Evolutionary conservation across 177 flowering plant genomes (phyloP), one percentile per base, ranked within the genome.

Genomic region (Vitis hybrid): DNA sequence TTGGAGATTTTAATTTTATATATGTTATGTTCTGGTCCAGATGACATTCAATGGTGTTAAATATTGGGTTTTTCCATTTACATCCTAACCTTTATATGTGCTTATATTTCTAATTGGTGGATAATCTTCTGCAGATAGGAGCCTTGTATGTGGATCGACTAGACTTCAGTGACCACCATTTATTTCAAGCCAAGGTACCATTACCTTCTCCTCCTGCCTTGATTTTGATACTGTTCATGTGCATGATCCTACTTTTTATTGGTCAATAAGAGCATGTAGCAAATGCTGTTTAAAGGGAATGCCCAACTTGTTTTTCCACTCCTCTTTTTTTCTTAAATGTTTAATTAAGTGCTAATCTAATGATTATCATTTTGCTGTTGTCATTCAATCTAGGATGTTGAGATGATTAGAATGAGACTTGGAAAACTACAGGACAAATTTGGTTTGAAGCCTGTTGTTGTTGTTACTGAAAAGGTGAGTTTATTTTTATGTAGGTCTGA

Each of bases 151-250:
- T 89, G 71, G 90, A 88, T 73, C 79, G 82, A 64, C 47, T 95
- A 33, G 92, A 90, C 79, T 95, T 86, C 82, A 86, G 81, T 73
- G 98, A 95, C 79, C 98, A 95, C 80, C 86, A 95, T 76, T 57
- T 62, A 24, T 84, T 92, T 77, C 82, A 83, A 70, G 58, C 22
- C 8, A 76, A 79, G 92, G 98, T 92, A 79, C 14, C 1, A 12
- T 20, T 28, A 54, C 14, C 49, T 68, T 17, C 10, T 1, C 15
- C 31, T 28, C 38, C 28, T 24, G 28, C 0, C 20, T 33, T 10
- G 9, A 33, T 44, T 14, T 19, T 17, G 2, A 18, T 15, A 47
- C 18, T 62, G 18, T 38, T 2, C 18, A 24, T 11, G 28, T 4
- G 38, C 24, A 10, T 51, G 11, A 33, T 33, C 44, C 44, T 33